Base-by-base conservation (phyloP, 169 alveolate species). In the Cryptosporidium ryanae region DNA sequence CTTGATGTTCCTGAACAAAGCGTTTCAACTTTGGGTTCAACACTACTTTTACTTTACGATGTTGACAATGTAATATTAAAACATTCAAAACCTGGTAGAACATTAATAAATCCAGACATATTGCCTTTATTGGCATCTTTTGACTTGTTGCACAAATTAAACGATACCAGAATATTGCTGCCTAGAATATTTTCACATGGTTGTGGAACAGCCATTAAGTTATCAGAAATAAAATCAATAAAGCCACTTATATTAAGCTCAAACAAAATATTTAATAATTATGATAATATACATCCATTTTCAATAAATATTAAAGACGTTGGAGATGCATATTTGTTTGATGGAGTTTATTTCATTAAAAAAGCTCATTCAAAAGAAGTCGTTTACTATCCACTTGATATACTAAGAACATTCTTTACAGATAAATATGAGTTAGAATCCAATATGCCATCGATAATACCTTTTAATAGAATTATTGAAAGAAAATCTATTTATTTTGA, bases 181-280 rank as follows among this genome's bases (percentile, higher is more conserved):
- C 87, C 87, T 23, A 76, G 76, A 43, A 76, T 76, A 6, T 76
- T 76, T 59, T 76, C 87, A 2, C 87, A 76, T 38, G 87, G 87
- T 17, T 76, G 87, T 27, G 87, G 71, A 21, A 76, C 87, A 18
- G 87, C 31, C 17, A 44, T 54, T 38, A 76, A 76, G 29, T 44
- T 76, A 12, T 59, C 71, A 8, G 87, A 48, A 59, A 76, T 64
- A 7, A 61, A 61, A 46, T 43, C 34, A 15, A 27, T 54, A 0
- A 76, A 76, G 34, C 76, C 76, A 76, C 13, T 32, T 55, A 61
- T 57, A 12, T 1, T 76, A 5, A 63, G 59, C 23, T n/a, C 68
- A 38, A 76, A 25, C 21, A 49, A 49, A 29, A 76, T 5, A 10
- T 54, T 34, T 32, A 31, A 59, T 54, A 38, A 21, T 15, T 6